Conservation (phyloP, 2,329 filamentous ascomycete genomes). For the Alternaria alternata region DNA sequence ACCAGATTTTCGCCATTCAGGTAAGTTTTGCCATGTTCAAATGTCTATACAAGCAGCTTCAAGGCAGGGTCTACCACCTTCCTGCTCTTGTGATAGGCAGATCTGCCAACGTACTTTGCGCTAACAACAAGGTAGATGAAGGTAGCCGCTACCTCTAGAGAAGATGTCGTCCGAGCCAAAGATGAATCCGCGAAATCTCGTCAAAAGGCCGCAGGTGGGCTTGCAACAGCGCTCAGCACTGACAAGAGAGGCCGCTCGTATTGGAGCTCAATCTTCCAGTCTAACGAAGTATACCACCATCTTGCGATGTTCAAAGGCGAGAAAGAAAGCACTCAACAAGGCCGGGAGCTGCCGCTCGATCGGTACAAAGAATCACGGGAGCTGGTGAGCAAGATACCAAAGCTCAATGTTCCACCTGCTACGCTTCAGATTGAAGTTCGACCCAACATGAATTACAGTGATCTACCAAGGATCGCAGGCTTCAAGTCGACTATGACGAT, state of each 20-base stretch:
- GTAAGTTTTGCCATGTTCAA: neutral
- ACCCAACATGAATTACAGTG: slow-evolving; percentile 75
- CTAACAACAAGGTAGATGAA: slow-evolving; percentile 28
- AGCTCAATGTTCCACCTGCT: slow-evolving; percentile 80
- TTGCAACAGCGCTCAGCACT: slow-evolving; percentile 68
- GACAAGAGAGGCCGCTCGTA: slow-evolving; percentile 62
- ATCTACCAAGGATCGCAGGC: slow-evolving; percentile 75
- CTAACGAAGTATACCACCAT: slow-evolving; percentile 70
- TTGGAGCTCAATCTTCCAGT: slow-evolving; percentile 77
- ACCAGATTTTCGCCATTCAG: slow-evolving; percentile 82
- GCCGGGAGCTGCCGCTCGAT: slow-evolving; percentile 69
- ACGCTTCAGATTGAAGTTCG: slow-evolving; percentile 85
- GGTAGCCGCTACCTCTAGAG: slow-evolving; percentile 64
- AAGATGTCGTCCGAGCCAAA: slow-evolving; percentile 63
- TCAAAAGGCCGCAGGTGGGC: slow-evolving; percentile 73
- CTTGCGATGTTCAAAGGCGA: slow-evolving; percentile 72
- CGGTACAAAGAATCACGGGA: slow-evolving; percentile 69
- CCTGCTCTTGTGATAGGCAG: neutral
- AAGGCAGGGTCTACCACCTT: neutral
- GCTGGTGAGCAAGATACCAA: slow-evolving; percentile 69
- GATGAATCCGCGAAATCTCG: slow-evolving; percentile 80
- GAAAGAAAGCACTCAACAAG: slow-evolving; percentile 69
- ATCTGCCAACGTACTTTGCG: neutral
- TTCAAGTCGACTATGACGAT: slow-evolving; percentile 82
- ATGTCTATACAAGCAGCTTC: too few species aligned